phyloP scores from a whole-genome alignment of 495 filamentous ascomycete species.

The Aspergillus hancockii region DNA sequence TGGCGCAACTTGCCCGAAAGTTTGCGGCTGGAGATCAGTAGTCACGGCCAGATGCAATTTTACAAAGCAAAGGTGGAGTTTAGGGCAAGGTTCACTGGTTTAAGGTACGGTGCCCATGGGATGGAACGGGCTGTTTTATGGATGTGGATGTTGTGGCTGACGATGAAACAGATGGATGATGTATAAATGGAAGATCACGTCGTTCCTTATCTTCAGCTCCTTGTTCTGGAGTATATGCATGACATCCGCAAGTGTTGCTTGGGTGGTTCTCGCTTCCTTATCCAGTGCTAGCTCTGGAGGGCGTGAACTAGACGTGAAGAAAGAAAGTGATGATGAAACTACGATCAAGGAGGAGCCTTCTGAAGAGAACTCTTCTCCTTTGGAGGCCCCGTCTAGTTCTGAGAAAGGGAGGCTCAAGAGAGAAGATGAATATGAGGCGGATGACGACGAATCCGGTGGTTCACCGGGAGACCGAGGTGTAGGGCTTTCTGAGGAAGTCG shows the following conservation, averaged over 20 bases:
- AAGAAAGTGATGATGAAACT: conserved; percentile 14
- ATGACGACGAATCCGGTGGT: conserved; percentile 15
- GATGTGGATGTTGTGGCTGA: conserved; percentile 3
- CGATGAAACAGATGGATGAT: conserved; percentile 65
- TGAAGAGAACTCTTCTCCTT: conserved; percentile 18
- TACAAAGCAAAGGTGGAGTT: conserved; percentile 71
- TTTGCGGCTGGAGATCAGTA: conserved; percentile 67
- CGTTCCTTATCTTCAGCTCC: conserved; percentile 64
- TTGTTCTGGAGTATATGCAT: conserved; percentile 77
- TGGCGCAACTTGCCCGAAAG: conserved; percentile 56
- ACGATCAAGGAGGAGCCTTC: conserved; percentile 34
- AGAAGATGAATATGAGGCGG: conserved; percentile 24
- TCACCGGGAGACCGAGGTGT: conserved; percentile 7
- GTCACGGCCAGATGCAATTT: conserved; percentile 65
- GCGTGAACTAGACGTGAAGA: conserved; percentile 29
- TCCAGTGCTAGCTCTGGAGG: conserved; percentile 24
- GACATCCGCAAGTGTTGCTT: conserved; percentile 57
- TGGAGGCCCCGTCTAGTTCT: conserved; percentile 17
- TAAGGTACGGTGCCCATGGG: conserved; percentile 50
- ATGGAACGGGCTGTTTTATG: neutral
- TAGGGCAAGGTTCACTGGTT: conserved; percentile 67
- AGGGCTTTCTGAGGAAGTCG: conserved; percentile 12
- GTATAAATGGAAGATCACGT: conserved; percentile 72
- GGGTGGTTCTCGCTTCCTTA: conserved; percentile 51
- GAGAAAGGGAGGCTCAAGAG: conserved; percentile 15